These are phyloP conservation scores for Chamaenerion angustifolium DNA, from an alignment of 345 rosid genomes.

Conservation along the genomic window DNA sequence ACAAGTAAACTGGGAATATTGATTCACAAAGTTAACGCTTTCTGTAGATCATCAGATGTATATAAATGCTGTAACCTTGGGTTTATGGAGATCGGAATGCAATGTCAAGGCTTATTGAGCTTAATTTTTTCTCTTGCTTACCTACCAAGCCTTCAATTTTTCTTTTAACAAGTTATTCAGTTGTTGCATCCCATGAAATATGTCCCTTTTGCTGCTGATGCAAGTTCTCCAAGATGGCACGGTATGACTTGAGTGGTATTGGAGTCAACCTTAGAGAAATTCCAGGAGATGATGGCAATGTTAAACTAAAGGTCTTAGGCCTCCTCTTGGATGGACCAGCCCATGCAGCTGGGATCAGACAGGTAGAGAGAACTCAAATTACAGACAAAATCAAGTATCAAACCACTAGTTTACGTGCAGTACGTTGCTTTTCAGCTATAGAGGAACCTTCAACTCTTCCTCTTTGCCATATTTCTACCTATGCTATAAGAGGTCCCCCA, in stretches of 20 bases:
- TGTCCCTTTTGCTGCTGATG: constrained; percentile 16
- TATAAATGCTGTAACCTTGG: no score
- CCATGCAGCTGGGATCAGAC: constrained; percentile 67
- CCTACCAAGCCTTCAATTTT: no score
- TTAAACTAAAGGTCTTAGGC: constrained; percentile 70
- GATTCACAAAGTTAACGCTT: no score
- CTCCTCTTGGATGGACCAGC: constrained; percentile 83
- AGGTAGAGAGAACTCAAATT: constrained; percentile 27
- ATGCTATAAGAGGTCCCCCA: no score
- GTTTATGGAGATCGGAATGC: no score
- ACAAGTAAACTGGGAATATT: no score
- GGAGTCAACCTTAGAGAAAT: constrained; percentile 90
- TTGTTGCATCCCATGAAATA: constrained; percentile 15
- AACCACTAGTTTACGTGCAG: background rate
- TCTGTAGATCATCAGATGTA: no score
- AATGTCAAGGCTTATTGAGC: no score
- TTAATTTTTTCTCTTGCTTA: no score
- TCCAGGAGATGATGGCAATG: constrained; percentile 50
- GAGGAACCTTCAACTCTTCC: no score
- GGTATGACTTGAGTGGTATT: constrained; percentile 84
- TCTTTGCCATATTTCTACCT: no score
- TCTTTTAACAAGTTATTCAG: constrained; percentile 20
- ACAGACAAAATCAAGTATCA: background rate
- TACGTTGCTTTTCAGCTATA: no score
- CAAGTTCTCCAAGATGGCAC: constrained; percentile 94